Evolutionary conservation across 2,329 filamentous ascomycete genomes (phyloP).

Genomic region (Tolypocladium album): DNA sequence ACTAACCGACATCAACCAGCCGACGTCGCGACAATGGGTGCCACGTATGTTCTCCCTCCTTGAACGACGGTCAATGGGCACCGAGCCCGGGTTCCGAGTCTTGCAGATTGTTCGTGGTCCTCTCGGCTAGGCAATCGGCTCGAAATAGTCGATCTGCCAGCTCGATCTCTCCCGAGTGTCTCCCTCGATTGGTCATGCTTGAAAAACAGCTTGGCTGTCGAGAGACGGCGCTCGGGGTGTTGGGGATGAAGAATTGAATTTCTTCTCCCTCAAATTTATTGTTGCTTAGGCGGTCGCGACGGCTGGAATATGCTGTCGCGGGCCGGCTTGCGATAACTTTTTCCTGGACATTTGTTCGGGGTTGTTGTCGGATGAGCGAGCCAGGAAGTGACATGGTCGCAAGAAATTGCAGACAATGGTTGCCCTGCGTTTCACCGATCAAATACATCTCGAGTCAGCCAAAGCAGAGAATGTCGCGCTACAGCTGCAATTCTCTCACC

Average conservation of each 20-base stretch:
- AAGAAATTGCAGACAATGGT: slow-evolving; percentile 1
- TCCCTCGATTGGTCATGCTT: slow-evolving; percentile 44
- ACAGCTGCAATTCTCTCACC: slow-evolving; percentile 87
- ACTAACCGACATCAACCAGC: slow-evolving; percentile 28
- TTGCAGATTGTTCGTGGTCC: slow-evolving; percentile 70
- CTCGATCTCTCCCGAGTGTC: slow-evolving; percentile 63
- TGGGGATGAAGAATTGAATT: slow-evolving; percentile 57
- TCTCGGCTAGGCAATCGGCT: slow-evolving; percentile 59
- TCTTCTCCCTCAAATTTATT: slow-evolving; percentile 72
- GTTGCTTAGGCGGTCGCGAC: slow-evolving; percentile 32
- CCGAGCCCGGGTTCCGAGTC: slow-evolving; percentile 37
- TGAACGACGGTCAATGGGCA: slow-evolving; percentile 23
- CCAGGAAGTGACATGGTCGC: not conserved
- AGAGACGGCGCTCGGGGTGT: slow-evolving; percentile 60
- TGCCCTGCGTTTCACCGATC: slow-evolving; percentile 53
- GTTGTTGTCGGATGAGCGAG: slow-evolving; percentile 66
- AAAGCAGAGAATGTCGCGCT: slow-evolving; percentile 84
- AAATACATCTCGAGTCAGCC: slow-evolving; percentile 79
- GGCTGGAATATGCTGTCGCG: slow-evolving; percentile 15
- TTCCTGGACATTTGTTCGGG: slow-evolving; percentile 37
- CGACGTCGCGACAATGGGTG: slow-evolving; percentile 30
- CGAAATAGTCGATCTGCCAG: slow-evolving; percentile 42
- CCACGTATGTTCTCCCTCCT: slow-evolving; percentile 42
- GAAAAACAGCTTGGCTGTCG: slow-evolving; percentile 34
- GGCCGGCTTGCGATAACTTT: slow-evolving; percentile 20